Evolutionary conservation across 495 filamentous ascomycete species (phyloP).

Genomic region (Penicillium samsonianum): DNA sequence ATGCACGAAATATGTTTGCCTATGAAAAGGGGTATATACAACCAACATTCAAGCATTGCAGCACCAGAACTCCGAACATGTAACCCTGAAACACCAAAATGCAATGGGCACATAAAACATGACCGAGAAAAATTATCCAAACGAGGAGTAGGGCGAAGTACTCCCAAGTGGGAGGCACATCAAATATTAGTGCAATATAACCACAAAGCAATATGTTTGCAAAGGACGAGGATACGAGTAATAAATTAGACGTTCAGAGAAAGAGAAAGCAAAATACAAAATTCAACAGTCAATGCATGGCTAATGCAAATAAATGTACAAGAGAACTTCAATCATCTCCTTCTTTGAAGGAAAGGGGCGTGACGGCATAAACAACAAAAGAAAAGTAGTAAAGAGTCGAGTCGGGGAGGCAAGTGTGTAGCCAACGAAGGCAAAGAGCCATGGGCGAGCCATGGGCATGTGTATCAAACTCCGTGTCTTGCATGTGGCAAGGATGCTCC

Average conservation of each 20-base stretch:
- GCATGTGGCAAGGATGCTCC: conserved; percentile 20
- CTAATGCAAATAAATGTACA: conserved; percentile 40
- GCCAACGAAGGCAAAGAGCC: conserved; percentile 6
- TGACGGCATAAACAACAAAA: conserved; percentile 40
- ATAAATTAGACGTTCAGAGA: conserved; percentile 7
- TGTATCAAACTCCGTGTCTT: conserved; percentile 25
- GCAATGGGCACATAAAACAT: neutral
- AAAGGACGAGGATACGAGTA: neutral
- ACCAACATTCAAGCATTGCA: neutral
- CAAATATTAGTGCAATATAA: neutral
- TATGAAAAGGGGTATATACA: neutral
- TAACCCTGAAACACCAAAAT: neutral
- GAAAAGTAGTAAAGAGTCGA: conserved; percentile 28
- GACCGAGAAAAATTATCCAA: neutral
- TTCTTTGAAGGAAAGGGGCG: conserved; percentile 31
- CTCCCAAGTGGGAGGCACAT: neutral
- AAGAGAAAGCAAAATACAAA: conserved; percentile 3
- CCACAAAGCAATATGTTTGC: neutral
- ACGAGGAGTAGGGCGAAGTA: neutral
- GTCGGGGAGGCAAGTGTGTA: conserved; percentile 14
- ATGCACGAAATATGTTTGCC: neutral
- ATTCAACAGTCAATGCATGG: conserved; percentile 19
- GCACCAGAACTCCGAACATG: neutral
- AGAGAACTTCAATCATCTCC: conserved; percentile 23
- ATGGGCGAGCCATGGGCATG: neutral